Conservation (phyloP, 148 eudicot genomes). For the Camellia lanceoleosa region DNA sequence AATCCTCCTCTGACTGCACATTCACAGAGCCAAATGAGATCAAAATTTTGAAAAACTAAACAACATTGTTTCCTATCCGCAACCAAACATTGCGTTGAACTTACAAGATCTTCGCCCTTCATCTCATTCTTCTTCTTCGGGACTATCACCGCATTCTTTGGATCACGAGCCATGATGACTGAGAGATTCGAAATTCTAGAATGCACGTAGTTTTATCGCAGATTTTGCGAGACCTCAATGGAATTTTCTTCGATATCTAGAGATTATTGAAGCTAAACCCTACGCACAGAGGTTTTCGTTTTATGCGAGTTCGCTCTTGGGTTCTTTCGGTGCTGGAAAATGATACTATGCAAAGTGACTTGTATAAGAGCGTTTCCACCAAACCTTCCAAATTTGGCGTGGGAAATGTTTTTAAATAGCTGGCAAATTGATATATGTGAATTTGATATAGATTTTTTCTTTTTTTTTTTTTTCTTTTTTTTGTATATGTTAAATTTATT, state of each 20-base stretch:
- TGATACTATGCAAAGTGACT: too few relatives aligned
- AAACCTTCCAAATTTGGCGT: too few relatives aligned
- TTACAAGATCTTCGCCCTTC: slow-evolving; percentile 23
- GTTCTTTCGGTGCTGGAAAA: not conserved
- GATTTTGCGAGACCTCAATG: not conserved
- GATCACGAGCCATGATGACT: slow-evolving; percentile 12
- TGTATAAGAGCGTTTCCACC: too few relatives aligned
- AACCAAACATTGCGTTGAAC: not conserved
- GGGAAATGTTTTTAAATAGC: too few relatives aligned
- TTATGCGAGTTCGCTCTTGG: not conserved
- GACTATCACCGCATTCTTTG: slow-evolving; percentile 27
- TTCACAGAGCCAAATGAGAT: slow-evolving; percentile 1
- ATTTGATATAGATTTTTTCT: too few relatives aligned
- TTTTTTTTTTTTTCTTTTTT: too few relatives aligned
- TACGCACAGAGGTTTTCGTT: not conserved
- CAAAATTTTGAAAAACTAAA: not conserved
- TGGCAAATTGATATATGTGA: too few relatives aligned
- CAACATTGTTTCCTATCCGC: not conserved
- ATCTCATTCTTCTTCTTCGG: slow-evolving; percentile 17
- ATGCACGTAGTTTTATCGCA: not conserved
- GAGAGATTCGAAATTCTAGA: slow-evolving; percentile 5
- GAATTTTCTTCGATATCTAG: too few relatives aligned
- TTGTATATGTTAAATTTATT: too few relatives aligned
- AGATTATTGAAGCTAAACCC: not conserved
- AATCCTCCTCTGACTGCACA: slow-evolving; percentile 83